A percentile compares a stretch with the other conserved stretches of the same genome.
Conservation (phyloP, 2,329 filamentous ascomycete genomes). For the Penicillium capsulatum region DNA sequence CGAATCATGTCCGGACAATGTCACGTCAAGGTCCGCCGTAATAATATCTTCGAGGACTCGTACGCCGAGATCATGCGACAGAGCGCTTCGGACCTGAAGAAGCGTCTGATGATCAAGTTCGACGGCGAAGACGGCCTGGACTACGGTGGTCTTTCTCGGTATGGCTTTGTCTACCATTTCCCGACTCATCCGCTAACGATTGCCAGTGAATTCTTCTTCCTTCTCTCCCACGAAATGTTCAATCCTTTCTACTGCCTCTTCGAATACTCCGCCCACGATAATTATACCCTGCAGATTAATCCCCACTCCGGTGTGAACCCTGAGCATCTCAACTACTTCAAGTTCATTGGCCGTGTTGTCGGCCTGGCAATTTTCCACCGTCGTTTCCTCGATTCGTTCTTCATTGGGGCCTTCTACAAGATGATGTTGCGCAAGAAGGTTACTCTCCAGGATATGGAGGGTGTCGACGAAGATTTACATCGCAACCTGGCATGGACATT, state of each 20-base stretch:
- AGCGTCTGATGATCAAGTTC: conserved; percentile 98
- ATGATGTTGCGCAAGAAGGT: conserved; percentile 97
- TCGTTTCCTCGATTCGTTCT: conserved; percentile 96
- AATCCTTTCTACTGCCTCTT: conserved; percentile 99
- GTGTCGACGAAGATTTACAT: conserved; percentile 97
- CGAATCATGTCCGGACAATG: conserved; percentile 94
- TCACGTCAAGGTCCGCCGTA: conserved; percentile 93
- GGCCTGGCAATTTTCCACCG: conserved; percentile 97
- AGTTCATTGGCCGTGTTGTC: conserved; percentile 96
- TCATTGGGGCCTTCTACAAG: conserved; percentile 98
- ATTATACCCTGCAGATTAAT: conserved; percentile 99
- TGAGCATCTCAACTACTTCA: conserved; percentile 99
- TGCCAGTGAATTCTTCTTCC: conserved; percentile 91
- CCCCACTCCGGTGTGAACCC: conserved; percentile 98
- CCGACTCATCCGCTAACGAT: conserved; percentile 24
- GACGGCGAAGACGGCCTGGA: conserved; percentile 97
- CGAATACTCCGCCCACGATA: conserved; percentile 99
- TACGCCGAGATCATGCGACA: conserved; percentile 98
- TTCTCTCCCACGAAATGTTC: conserved; percentile 99
- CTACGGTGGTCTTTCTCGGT: conserved; percentile 89
- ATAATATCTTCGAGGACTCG: conserved; percentile 97
- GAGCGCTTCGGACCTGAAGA: conserved; percentile 93
- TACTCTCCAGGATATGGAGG: conserved; percentile 91
- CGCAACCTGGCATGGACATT: conserved; percentile 95
- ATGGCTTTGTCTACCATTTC: conserved; percentile 22